phyloP scores from a whole-genome alignment of 2,329 filamentous ascomycete species.

The Mycosphaerella arachidis region DNA sequence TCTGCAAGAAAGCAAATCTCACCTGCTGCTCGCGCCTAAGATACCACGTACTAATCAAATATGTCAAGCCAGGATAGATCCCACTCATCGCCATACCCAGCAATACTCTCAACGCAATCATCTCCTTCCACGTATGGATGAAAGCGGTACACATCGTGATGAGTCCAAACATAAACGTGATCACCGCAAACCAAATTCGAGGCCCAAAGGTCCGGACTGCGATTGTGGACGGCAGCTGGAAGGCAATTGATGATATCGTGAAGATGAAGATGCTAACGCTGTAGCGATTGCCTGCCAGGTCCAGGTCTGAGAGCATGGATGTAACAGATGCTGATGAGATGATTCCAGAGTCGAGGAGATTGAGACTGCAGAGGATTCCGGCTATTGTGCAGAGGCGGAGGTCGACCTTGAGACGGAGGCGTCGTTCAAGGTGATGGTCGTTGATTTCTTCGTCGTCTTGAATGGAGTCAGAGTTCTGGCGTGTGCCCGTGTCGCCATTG shows the following conservation, averaged over 20 bases:
- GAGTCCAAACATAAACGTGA: conserved; percentile 58
- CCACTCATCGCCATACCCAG: conserved; percentile 60
- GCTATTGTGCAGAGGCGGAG: conserved; percentile 66
- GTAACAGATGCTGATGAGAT: conserved; percentile 67
- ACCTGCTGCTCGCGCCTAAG: conserved; percentile 61
- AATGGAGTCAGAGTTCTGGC: not conserved
- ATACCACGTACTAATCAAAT: conserved; percentile 56
- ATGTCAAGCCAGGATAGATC: conserved; percentile 50
- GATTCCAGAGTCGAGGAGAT: conserved; percentile 66
- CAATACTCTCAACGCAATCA: conserved; percentile 63
- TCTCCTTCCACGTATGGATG: conserved; percentile 62
- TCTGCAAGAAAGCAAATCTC: conserved; percentile 61
- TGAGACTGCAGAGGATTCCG: conserved; percentile 64
- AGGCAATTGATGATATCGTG: conserved; percentile 62
- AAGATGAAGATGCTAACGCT: conserved; percentile 70
- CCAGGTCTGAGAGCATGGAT: conserved; percentile 60
- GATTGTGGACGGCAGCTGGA: conserved; percentile 65
- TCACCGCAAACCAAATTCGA: conserved; percentile 56
- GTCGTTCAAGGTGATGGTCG: conserved; percentile 33
- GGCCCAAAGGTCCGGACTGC: conserved; percentile 62
- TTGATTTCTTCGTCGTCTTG: not conserved
- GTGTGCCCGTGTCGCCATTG: not conserved
- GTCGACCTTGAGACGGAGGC: conserved; percentile 60
- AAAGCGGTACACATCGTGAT: conserved; percentile 67
- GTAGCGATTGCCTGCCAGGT: conserved; percentile 61